Percentiles rank a stretch among this genome's conserved stretches.
Conservation (phyloP, 495 filamentous ascomycete genomes). For the Xylaria sp. region DNA sequence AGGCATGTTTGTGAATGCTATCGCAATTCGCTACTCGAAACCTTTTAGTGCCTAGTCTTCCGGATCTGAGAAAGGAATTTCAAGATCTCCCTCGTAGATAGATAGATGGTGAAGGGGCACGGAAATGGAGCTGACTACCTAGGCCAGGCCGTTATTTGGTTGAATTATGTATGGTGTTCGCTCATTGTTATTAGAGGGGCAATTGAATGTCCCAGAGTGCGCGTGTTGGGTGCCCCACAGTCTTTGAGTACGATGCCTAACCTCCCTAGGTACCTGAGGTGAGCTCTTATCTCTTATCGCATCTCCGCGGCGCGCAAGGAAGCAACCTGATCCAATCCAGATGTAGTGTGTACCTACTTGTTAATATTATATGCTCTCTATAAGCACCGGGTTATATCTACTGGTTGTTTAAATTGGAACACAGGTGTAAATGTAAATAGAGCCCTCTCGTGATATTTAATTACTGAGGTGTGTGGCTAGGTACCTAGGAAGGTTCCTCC, state of each 20-base stretch:
- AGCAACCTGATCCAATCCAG: background rate
- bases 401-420: background rate
- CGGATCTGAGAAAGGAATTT: background rate
- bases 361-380: background rate
- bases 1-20: slow-evolving; percentile 22
- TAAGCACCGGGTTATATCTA: background rate
- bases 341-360: background rate
- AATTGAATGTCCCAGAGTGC: background rate
- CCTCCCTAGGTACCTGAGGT: background rate
- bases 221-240: background rate
- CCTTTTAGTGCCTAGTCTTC: background rate
- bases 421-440: background rate
- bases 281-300: slow-evolving; percentile 26
- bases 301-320: background rate
- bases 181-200: slow-evolving; percentile 8
- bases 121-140: background rate
- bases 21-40: background rate
- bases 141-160: background rate
- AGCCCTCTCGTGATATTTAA: background rate
- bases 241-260: no score
- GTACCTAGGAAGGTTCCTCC: background rate
- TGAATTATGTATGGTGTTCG: background rate
- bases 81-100: background rate
- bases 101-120: no score
- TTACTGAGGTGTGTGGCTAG: background rate